Percentiles rank a stretch among this genome's conserved stretches.
These are phyloP conservation scores for Lichenothelia convexa DNA, from an alignment of 495 filamentous ascomycete genomes.

Conservation along the genomic window DNA sequence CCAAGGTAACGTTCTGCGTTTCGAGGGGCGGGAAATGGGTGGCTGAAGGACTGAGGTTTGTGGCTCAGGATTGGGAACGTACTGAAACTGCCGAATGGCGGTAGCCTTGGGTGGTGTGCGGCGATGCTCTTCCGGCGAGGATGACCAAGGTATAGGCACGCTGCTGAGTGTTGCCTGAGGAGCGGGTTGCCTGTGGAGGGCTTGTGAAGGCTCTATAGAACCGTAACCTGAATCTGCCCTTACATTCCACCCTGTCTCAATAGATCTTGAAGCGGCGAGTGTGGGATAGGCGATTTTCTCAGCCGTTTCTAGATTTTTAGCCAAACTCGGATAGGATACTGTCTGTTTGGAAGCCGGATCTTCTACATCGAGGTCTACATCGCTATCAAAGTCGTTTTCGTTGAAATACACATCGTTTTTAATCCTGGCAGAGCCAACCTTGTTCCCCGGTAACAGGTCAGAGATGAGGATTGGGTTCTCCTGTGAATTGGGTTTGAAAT, in stretches of 20 bases:
- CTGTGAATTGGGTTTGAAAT: constrained; percentile 5
- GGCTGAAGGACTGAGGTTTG: not conserved
- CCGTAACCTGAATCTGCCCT: constrained; percentile 8
- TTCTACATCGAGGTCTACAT: constrained; percentile 45
- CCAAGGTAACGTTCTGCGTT: constrained; percentile 41
- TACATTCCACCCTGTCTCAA: too few relatives aligned
- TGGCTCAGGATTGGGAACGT: not conserved
- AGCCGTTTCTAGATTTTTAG: too few relatives aligned
- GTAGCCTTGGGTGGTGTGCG: constrained; percentile 13
- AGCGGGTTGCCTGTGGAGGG: constrained; percentile 15
- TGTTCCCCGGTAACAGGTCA: not conserved
- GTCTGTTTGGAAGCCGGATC: constrained; percentile 17
- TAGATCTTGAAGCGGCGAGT: constrained; percentile 5
- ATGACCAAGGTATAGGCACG: constrained; percentile 41
- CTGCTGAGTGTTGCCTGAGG: constrained; percentile 28
- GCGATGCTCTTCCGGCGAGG: constrained; percentile 37
- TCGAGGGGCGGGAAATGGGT: too few relatives aligned
- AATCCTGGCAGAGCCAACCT: not conserved
- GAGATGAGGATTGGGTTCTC: constrained; percentile 4
- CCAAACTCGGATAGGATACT: constrained; percentile 30
- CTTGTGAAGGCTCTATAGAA: constrained; percentile 17
- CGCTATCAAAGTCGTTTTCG: constrained; percentile 53
- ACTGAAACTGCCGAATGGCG: not conserved
- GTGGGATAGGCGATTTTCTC: constrained; percentile 8
- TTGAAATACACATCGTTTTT: constrained; percentile 27